Conservation (phyloP, 1,139 yeast genomes). For the Yarrowia galli region DNA sequence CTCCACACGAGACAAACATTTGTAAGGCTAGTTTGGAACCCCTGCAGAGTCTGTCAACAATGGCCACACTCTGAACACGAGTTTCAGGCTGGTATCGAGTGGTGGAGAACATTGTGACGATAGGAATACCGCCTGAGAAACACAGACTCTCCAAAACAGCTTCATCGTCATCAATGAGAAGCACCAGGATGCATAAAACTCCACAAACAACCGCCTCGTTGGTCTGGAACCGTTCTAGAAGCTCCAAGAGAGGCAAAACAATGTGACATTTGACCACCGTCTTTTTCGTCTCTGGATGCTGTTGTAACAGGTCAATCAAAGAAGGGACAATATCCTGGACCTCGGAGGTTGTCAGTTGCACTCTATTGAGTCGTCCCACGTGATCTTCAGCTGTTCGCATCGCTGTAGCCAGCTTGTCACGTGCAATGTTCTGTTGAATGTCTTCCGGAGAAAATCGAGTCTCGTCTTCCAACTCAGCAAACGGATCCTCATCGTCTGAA, state of each 20-base stretch:
- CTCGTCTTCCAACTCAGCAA: slow-evolving; percentile 45
- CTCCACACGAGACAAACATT: slow-evolving; percentile 65
- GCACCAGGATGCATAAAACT: slow-evolving; percentile 55
- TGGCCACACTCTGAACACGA: slow-evolving; percentile 57
- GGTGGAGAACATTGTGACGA: slow-evolving; percentile 57
- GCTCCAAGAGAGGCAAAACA: slow-evolving; percentile 57
- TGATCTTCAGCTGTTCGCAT: slow-evolving; percentile 43
- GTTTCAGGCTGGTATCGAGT: slow-evolving; percentile 53
- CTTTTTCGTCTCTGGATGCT: slow-evolving; percentile 48
- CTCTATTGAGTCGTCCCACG: slow-evolving; percentile 43
- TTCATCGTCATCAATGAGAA: slow-evolving; percentile 53
- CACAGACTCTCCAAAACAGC: slow-evolving; percentile 61
- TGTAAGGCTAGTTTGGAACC: slow-evolving; percentile 56
- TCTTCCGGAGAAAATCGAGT: slow-evolving; percentile 43
- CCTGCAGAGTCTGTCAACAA: slow-evolving; percentile 54
- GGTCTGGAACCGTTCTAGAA: slow-evolving; percentile 54
- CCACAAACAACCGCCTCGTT: slow-evolving; percentile 52
- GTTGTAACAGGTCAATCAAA: slow-evolving; percentile 51
- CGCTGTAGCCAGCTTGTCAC: slow-evolving; percentile 46
- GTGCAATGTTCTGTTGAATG: slow-evolving; percentile 44
- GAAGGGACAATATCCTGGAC: slow-evolving; percentile 34
- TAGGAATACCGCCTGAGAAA: slow-evolving; percentile 65
- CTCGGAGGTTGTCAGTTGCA: slow-evolving; percentile 38
- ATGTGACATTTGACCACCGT: slow-evolving; percentile 59
- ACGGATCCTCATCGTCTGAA: slow-evolving; percentile 47